These are phyloP conservation scores for Geosmithia putterillii DNA, from an alignment of 2,329 filamentous ascomycete species.

Conservation along the genomic window DNA sequence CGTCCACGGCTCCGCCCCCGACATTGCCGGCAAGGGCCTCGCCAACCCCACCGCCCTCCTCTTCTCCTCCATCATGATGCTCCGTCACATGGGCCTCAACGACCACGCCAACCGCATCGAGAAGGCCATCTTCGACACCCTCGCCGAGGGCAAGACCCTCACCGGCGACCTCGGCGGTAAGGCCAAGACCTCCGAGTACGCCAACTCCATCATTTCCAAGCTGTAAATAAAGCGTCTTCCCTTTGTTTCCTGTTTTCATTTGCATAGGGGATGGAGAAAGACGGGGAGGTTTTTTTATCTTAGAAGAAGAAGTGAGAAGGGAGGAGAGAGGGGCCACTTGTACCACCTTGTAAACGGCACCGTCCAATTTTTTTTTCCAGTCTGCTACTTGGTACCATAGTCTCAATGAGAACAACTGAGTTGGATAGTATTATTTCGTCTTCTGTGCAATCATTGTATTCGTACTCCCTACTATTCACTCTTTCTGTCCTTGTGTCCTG, in stretches of 20 bases:
- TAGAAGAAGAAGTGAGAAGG: no score
- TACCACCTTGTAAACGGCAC: background rate
- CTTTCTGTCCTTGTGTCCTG: no score
- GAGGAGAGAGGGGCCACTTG: background rate
- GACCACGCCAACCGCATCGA: constrained; percentile 81
- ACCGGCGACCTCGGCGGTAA: constrained; percentile 95
- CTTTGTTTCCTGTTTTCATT: background rate
- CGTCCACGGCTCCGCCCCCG: constrained; percentile 92
- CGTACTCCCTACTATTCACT: background rate
- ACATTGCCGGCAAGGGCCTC: constrained; percentile 90
- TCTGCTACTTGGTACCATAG: background rate
- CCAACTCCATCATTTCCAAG: constrained; percentile 73
- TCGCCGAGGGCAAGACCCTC: constrained; percentile 91
- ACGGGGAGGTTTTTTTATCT: background rate
- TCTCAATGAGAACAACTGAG: background rate
- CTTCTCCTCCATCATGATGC: constrained; percentile 97
- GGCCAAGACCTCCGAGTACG: constrained; percentile 91
- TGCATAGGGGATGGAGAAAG: background rate
- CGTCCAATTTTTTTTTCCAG: background rate
- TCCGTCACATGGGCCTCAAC: constrained; percentile 91
- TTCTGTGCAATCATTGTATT: background rate
- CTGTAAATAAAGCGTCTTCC: constrained; percentile 28
- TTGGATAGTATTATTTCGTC: background rate
- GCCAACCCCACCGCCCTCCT: constrained; percentile 96
- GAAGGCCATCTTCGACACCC: constrained; percentile 86